Percentiles rank a stretch among this genome's conserved stretches.
phyloP scores from a whole-genome alignment of 2,329 filamentous ascomycete genomes.

The Ascocoryne sarcoides region DNA sequence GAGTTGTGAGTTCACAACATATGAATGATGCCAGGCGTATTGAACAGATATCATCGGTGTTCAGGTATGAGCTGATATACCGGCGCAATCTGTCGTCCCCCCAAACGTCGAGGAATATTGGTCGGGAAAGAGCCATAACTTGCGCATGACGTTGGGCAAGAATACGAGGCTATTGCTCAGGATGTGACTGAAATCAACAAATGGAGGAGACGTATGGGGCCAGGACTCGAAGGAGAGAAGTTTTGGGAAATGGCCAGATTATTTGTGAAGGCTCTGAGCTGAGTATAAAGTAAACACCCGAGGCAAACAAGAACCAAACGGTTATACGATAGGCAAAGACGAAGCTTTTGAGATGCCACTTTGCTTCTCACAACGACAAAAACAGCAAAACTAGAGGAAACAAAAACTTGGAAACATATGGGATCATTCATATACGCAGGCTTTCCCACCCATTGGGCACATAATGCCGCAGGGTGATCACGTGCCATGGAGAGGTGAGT shows the following conservation, averaged over 20 bases:
- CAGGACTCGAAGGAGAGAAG: background rate
- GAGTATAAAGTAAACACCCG: no score
- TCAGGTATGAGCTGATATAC: constrained; percentile 23
- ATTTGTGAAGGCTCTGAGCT: no score
- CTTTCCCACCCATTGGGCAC: constrained; percentile 3
- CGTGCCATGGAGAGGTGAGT: constrained; percentile 3
- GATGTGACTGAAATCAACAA: background rate
- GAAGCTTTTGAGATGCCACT: no score
- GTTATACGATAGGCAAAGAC: no score
- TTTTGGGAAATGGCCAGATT: no score
- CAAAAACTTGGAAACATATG: no score
- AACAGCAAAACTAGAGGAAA: no score
- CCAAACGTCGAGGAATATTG: constrained; percentile 27
- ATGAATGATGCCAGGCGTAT: constrained; percentile 61
- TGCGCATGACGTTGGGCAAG: constrained; percentile 23
- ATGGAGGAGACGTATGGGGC: background rate
- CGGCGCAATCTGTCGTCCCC: constrained; percentile 23
- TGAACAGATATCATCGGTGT: constrained; percentile 36
- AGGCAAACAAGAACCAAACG: no score
- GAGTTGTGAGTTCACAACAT: constrained; percentile 61
- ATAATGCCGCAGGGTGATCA: constrained; percentile 7
- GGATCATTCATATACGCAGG: constrained; percentile 16
- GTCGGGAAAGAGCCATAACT: constrained; percentile 27
- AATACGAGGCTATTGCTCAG: constrained; percentile 3
- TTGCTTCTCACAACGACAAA: no score